Base-by-base conservation (phyloP, 176 grass and related monocot species). In the Secale cereale region DNA sequence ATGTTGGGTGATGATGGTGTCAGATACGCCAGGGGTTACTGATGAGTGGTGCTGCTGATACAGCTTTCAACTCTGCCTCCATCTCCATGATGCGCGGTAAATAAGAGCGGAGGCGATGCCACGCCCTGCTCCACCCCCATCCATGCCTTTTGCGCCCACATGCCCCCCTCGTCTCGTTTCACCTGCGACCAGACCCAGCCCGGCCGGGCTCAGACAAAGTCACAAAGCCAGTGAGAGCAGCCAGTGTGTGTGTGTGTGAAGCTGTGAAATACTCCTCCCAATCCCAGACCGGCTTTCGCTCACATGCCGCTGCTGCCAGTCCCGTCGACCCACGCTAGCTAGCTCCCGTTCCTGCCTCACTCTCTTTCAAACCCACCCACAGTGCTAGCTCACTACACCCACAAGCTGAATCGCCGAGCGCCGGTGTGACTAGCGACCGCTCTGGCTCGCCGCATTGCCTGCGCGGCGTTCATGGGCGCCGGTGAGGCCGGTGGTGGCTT, bases 1-100 rank as follows among this genome's bases (percentile, higher is more conserved):
- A 28, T 48, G 66, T 86, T 17, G 29, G 74, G 65, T 79, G 80
- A 87, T 90, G 84, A 86, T 90, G 74, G 26, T 79, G 88, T 86
- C 88, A 90, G 80, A 90, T 78, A 82, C 78, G 39, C 78, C 13
- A 32, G n/a, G 22, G 79, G 33, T 70, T 40, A 67, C 70, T 10
- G 52, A 57, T 57, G 52, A 22, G 17, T 37, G 22, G 33, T 13
- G 10, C 31, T 69, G 12, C 33, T 48, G 16, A 23, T 31, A 20
- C 30, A 78, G 56, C 76, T 35, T 15, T 15, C 50, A 48, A 15
- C 10, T 4, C n/a, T 14, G n/a, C 65, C 41, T 80, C 46, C 63
- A 22, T 20, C 52, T 48, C 36, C 76, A 17, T 74, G 39, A 13
- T n/a, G 41, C 41, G 26, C 45, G 57, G 76, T 85, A 85, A 64